A percentile compares a stretch with the other conserved stretches of the same genome.
These are phyloP conservation scores for Solidago caesia DNA, from an alignment of 129 eudicot species.

Conservation along the genomic window DNA sequence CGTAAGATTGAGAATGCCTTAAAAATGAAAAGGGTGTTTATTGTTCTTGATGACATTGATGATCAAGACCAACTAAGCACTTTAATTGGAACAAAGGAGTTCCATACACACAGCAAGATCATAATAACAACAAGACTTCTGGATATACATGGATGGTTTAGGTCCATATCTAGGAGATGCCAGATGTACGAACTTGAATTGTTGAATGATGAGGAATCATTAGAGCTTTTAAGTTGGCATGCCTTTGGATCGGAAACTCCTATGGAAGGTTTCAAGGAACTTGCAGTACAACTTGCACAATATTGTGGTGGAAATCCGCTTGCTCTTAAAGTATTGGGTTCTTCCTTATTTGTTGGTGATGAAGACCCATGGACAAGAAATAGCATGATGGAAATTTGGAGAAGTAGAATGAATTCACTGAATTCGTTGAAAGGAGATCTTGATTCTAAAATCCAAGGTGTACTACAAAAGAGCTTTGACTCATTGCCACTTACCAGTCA, in stretches of 20 bases:
- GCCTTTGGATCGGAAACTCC: constrained; percentile 21
- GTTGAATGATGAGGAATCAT: constrained; percentile 8
- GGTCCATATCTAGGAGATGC: constrained; percentile 1
- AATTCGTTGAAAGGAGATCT: constrained; percentile 12
- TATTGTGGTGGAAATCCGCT: constrained; percentile 19
- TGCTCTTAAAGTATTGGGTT: constrained; percentile 24
- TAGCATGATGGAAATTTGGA: not conserved
- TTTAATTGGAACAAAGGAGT: constrained; percentile 15
- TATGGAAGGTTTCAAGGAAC: not conserved
- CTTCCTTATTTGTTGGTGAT: constrained; percentile 4
- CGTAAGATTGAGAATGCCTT: not conserved
- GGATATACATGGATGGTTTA: constrained; percentile 10
- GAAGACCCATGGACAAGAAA: not conserved
- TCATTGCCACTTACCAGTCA: constrained; percentile 7
- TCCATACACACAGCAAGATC: constrained; percentile 13
- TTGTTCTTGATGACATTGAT: constrained; percentile 28
- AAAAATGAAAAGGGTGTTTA: not conserved
- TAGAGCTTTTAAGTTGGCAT: constrained; percentile 22
- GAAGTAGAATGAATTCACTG: not conserved
- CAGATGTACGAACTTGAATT: not conserved
- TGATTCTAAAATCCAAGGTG: not conserved
- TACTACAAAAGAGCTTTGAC: constrained; percentile 13
- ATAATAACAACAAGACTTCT: constrained; percentile 19
- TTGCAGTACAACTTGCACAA: not conserved
- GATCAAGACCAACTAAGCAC: constrained; percentile 15